Evolutionary conservation across 768 basidiomycete species (phyloP).

Genomic region (Rhizopogon vulgaris): DNA sequence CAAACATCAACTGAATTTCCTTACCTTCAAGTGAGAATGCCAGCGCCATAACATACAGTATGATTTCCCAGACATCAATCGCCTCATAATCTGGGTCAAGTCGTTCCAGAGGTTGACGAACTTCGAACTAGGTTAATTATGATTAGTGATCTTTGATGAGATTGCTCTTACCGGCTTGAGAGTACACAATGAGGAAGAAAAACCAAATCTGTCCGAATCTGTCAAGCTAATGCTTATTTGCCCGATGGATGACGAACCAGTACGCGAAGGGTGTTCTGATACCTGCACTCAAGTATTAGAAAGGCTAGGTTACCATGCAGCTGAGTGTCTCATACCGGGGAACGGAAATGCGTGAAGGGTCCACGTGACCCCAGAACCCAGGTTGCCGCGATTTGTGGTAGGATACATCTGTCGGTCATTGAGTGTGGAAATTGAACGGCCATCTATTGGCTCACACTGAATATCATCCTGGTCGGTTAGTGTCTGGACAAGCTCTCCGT

Average conservation of each 20-base stretch:
- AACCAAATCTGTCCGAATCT: slow-evolving; percentile 40
- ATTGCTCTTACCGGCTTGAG: slow-evolving; percentile 61
- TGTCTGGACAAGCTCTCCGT: slow-evolving; percentile 73
- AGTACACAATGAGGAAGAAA: slow-evolving; percentile 73
- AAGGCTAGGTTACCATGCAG: neutral
- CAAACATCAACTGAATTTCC: slow-evolving; percentile 24
- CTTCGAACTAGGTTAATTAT: slow-evolving; percentile 27
- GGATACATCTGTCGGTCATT: slow-evolving; percentile 48
- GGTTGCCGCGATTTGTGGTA: slow-evolving; percentile 50
- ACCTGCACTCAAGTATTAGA: slow-evolving; percentile 33
- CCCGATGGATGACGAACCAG: slow-evolving; percentile 25
- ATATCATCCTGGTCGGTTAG: slow-evolving; percentile 72
- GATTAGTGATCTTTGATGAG: neutral
- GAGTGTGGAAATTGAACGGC: slow-evolving; percentile 1
- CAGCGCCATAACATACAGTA: slow-evolving; percentile 73
- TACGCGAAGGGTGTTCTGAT: slow-evolving; percentile 82
- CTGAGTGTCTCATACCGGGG: slow-evolving; percentile 44
- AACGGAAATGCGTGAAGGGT: slow-evolving; percentile 74
- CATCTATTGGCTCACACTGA: slow-evolving; percentile 48
- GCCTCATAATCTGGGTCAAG: slow-evolving; percentile 45
- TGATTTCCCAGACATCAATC: slow-evolving; percentile 77
- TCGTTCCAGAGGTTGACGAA: slow-evolving; percentile 72
- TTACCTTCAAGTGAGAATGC: slow-evolving; percentile 78
- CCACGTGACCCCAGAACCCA: slow-evolving; percentile 64
- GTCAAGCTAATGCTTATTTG: neutral